A percentile compares a stretch with the other conserved stretches of the same genome.
Conservation (phyloP, 345 rosid genomes). For the Kandelia obovata region DNA sequence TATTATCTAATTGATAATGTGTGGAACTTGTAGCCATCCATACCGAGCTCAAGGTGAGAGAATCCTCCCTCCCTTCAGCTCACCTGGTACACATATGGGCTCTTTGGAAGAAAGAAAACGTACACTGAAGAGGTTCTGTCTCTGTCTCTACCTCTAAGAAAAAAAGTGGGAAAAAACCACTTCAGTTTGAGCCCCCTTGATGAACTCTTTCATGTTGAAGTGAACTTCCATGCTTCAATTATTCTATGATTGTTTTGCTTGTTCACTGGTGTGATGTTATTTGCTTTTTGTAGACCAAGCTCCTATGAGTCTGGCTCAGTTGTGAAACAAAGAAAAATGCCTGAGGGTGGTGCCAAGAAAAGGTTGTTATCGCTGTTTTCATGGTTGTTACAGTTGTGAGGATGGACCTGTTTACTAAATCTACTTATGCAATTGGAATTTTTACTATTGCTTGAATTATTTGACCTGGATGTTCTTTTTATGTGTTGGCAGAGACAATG, state of each 20-base stretch:
- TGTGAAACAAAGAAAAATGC: constrained; percentile 51
- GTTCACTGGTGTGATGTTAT: constrained; percentile 9
- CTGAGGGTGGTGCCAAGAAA: constrained; percentile 65
- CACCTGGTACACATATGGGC: constrained; percentile 30
- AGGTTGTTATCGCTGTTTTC: constrained; percentile 38
- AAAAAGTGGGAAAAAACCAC: background rate
- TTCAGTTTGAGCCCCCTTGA: background rate
- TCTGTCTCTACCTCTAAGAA: background rate
- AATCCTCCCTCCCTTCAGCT: constrained; percentile 31
- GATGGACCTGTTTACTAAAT: background rate
- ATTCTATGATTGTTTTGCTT: background rate
- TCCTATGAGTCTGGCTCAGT: constrained; percentile 30
- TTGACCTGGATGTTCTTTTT: constrained; percentile 3
- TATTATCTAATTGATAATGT: constrained; percentile 7
- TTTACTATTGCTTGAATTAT: background rate
- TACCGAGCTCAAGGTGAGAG: constrained; percentile 38
- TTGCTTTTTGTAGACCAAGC: constrained; percentile 43
- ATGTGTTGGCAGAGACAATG: constrained; percentile 70
- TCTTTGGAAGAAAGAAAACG: constrained; percentile 38
- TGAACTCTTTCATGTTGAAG: background rate
- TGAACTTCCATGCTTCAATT: background rate
- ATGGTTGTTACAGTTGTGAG: background rate
- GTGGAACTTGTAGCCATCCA: constrained; percentile 36
- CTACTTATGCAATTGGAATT: background rate
- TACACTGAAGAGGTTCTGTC: constrained; percentile 49